Conservation (phyloP, 1,284 basidiomycete genomes). For the Fomitopsis palustris region DNA sequence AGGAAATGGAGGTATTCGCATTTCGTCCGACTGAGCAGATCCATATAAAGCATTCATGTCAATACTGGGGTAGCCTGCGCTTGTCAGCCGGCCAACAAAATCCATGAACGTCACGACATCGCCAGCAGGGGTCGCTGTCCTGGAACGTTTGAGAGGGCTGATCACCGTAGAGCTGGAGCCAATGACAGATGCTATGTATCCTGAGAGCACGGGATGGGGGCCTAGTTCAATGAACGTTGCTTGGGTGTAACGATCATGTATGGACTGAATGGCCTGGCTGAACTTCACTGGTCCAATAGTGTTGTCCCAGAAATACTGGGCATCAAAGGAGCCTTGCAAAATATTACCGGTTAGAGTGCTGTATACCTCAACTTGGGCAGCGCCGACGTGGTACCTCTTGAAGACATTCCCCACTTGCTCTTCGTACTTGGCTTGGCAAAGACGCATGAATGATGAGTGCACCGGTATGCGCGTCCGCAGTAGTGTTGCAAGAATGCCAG, state of each 20-base stretch:
- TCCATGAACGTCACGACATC: constrained; percentile 1
- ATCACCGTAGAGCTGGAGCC: constrained; percentile 31
- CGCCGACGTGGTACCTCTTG: constrained; percentile 11
- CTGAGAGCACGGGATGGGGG: constrained; percentile 34
- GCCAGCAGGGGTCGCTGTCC: not conserved
- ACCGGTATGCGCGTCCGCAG: constrained; percentile 31
- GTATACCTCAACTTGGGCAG: constrained; percentile 18
- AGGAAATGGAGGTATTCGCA: too few species aligned
- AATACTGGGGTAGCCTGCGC: constrained; percentile 9
- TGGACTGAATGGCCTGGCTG: constrained; percentile 21
- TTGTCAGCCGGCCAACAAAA: constrained; percentile 9
- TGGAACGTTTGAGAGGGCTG: constrained; percentile 23
- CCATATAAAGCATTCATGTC: constrained; percentile 13
- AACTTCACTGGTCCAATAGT: constrained; percentile 31
- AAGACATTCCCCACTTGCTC: constrained; percentile 24
- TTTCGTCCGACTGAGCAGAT: not conserved
- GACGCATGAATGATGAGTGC: constrained; percentile 32
- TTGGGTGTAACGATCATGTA: constrained; percentile 11
- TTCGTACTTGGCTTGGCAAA: constrained; percentile 24
- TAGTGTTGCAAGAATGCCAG: constrained; percentile 26
- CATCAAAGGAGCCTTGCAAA: constrained; percentile 15
- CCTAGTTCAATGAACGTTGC: constrained; percentile 30
- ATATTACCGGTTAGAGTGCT: constrained; percentile 26
- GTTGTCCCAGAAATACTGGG: constrained; percentile 35
- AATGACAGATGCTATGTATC: constrained; percentile 26